Evolutionary conservation across 2,329 filamentous ascomycete species (phyloP).

Genomic region (Fusarium bactridioides): DNA sequence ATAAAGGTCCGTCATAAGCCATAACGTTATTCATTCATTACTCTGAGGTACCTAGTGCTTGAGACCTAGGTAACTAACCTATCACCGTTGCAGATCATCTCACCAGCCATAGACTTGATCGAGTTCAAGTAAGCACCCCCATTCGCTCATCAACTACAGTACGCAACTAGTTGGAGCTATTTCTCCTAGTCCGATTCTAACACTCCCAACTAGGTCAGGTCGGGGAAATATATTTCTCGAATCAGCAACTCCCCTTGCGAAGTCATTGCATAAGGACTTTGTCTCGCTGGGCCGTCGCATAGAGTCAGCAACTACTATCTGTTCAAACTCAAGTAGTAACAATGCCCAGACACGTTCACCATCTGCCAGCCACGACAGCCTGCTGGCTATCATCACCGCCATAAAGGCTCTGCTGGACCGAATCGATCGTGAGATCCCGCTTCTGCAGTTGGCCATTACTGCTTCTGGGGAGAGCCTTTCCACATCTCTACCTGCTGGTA

Average conservation of each 20-base stretch:
- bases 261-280: constrained; percentile 83
- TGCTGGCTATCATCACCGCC: constrained; percentile 74
- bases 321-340: constrained; percentile 57
- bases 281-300: constrained; percentile 79
- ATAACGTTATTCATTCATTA: background rate
- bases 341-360: constrained; percentile 50
- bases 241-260: constrained; percentile 83
- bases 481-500: constrained; percentile 77
- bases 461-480: constrained; percentile 90
- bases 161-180: background rate
- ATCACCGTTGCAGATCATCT: constrained; percentile 71
- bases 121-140: constrained; percentile 74
- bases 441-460: constrained; percentile 92
- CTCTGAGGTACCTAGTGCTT: background rate
- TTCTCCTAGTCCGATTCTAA: constrained; percentile 12
- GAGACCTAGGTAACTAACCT: constrained; percentile 12
- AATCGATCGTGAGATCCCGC: constrained; percentile 90
- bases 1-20: constrained; percentile 69
- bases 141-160: constrained; percentile 7
- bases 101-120: constrained; percentile 90
- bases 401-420: constrained; percentile 77
- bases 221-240: constrained; percentile 72
- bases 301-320: constrained; percentile 71
- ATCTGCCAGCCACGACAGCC: constrained; percentile 63
- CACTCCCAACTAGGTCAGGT: constrained; percentile 51